Evolutionary conservation across 306 rosid species (phyloP), one percentile per base, ranked within the genome.

Genomic region (Rosa persica): DNA sequence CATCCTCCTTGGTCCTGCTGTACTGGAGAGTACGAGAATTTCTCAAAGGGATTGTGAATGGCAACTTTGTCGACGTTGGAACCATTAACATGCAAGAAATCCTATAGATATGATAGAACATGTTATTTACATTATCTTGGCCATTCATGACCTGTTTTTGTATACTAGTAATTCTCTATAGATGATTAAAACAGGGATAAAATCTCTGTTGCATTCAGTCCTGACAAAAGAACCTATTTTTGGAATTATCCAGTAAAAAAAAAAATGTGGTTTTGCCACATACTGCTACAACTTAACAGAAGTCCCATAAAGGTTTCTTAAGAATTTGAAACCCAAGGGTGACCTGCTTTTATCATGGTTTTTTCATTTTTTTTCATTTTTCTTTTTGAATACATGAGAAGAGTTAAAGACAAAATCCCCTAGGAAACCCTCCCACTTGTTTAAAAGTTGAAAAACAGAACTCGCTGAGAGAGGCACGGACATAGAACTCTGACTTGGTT

Each of bases 41-140:
- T 83, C 15, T 89, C 90, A 82, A 89, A 67, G 75, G 91, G 81
- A 84, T 85, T 89, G 60, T 79, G 62, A 79, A 49, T 73, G 67
- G 78, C 77, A 67, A 42, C 77, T 79, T 74, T 74, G 57, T 78
- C 75, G 86, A 16, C 54, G 23, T 79, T 75, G 34, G 87, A 73
- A 73, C 78, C 81, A 13, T 67, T 80, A 79, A 69, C 82, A 30
- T 83, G 84, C 75, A 40, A 74, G 73, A 75, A 23, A 74, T 74
- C 88, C 98, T 94, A 76, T 69, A 87, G 52, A 51, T 57, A 58
- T 51, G 44, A 11, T 20, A 40, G 5, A 25, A 78, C 52, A 2
- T 67, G 43, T 52, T 49, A 39, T 51, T 44, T 34, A 76, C 12
- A 49, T 42, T 30, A 17, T 68, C 23, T 48, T 48, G 15, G 27